A percentile compares a stretch with the other conserved stretches of the same genome.
Conservation (phyloP, 2,329 filamentous ascomycete species). For the Rhynchosporium graminicola region DNA sequence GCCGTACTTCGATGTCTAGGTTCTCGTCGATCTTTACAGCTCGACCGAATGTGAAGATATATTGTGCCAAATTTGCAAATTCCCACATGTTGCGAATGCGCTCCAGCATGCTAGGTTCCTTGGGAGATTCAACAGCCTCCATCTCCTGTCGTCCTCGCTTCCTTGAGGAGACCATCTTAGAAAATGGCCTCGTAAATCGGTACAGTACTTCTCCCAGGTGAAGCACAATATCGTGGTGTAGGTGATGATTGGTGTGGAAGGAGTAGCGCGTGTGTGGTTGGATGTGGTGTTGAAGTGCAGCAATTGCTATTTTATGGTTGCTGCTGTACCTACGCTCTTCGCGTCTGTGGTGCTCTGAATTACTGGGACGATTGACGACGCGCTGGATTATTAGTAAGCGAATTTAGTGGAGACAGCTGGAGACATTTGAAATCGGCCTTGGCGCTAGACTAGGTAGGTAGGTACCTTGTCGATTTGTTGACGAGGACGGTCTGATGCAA, state of each 20-base stretch:
- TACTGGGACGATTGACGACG: background rate
- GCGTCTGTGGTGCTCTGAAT: background rate
- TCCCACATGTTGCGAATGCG: slow-evolving; percentile 90
- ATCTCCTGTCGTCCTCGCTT: slow-evolving; percentile 52
- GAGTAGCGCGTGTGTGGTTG: background rate
- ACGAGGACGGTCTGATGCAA: too few relatives aligned
- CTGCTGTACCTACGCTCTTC: background rate
- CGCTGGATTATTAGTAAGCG: background rate
- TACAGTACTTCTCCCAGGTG: background rate
- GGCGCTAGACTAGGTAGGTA: background rate
- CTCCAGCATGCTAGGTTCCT: slow-evolving; percentile 51
- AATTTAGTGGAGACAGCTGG: background rate
- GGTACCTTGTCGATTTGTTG: background rate
- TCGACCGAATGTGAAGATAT: slow-evolving; percentile 87
- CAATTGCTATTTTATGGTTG: background rate
- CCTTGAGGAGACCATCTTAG: slow-evolving; percentile 48
- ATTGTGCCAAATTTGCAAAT: slow-evolving; percentile 92
- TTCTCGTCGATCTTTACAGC: slow-evolving; percentile 87
- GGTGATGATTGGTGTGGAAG: background rate
- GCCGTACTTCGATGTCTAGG: slow-evolving; percentile 81
- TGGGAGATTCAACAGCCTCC: slow-evolving; percentile 40
- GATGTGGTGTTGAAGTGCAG: background rate
- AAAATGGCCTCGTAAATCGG: slow-evolving; percentile 16
- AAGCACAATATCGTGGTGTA: background rate
- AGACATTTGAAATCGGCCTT: background rate